Base-by-base conservation (phyloP, 2,329 filamentous ascomycete genomes). In the Cladosporium sp. region DNA sequence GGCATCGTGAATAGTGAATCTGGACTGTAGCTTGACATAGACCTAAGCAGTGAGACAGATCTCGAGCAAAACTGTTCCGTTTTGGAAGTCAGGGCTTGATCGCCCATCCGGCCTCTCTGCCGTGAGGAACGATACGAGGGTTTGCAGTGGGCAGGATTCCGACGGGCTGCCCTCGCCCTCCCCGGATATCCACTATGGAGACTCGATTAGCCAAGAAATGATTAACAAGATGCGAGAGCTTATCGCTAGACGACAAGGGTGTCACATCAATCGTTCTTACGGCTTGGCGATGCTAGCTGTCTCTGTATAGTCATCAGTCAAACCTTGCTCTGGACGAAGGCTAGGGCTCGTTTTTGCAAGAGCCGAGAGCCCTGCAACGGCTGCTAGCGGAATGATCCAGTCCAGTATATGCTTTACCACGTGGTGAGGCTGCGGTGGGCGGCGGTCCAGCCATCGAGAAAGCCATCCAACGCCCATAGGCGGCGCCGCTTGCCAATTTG, bases 11-110 rank as follows among this genome's bases (percentile, higher is more conserved):
- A 12, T 9, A 7, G 34, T 9, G 37, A 36, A 48, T 41, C 18
- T 48, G 45, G 45, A 36, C 29, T 30, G n/a, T 17, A 40, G 40
- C 45, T 41, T 36, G 45, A 41, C 37, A 40, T 13, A 20, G 12
- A 17, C 24, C 18, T 41, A 22, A 22, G 20, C 18, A 18, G 22
- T 27, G 9, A 27, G 22, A 27, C 22, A 27, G 29, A 32, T 22
- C 11, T 44, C 19, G 18, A 18, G 37, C 12, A 20, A 18, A 18
- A 13, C 11, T 17, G 5, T 27, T 27, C 22, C 9, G 22, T 27
- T 9, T 27, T 27, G 22, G 22, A 27, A 27, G 22, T 27, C 22
- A 27, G 22, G 38, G n/a, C 45, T 48, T 24, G 45, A 48, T 48
- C 36, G 12, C 22, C 4, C 4, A 27, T 27, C 22, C 22, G 22